Evolutionary conservation across 2,329 filamentous ascomycete genomes (phyloP).

Genomic region (Talaromyces sp.): DNA sequence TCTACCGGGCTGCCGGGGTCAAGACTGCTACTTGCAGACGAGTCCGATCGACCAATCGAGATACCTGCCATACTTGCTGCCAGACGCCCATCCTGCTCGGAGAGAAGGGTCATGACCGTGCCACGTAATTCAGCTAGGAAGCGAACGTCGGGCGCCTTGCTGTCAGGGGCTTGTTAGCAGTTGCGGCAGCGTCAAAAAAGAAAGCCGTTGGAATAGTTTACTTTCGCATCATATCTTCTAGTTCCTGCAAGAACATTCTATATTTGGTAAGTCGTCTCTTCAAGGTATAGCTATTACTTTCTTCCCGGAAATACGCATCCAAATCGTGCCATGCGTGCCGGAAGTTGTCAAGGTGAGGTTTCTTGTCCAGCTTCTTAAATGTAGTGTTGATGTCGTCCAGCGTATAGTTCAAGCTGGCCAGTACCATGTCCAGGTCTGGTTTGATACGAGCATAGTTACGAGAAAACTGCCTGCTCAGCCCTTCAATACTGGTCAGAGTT

Average conservation of each 20-base stretch:
- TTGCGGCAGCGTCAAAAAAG: not conserved
- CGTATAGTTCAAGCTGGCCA: constrained; percentile 47
- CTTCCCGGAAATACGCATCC: constrained; percentile 39
- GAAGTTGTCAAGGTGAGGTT: constrained; percentile 33
- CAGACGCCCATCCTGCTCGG: constrained; percentile 25
- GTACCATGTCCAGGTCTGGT: constrained; percentile 45
- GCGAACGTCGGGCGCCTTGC: constrained; percentile 21
- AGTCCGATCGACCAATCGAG: constrained; percentile 19
- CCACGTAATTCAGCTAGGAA: constrained; percentile 23
- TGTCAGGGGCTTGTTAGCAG: constrained; percentile 15
- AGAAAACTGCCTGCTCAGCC: constrained; percentile 36
- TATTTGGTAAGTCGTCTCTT: constrained; percentile 47
- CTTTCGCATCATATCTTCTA: constrained; percentile 43
- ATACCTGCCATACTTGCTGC: constrained; percentile 21
- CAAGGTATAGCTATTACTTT: constrained; percentile 42
- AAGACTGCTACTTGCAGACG: constrained; percentile 21
- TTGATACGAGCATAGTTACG: constrained; percentile 36
- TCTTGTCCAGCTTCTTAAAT: constrained; percentile 36
- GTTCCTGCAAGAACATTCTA: constrained; percentile 43
- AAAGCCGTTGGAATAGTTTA: constrained; percentile 22
- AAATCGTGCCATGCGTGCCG: constrained; percentile 49
- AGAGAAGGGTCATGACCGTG: constrained; percentile 22
- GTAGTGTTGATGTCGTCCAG: constrained; percentile 46
- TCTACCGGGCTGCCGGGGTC: constrained; percentile 23
- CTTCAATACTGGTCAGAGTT: constrained; percentile 45